Conservation (phyloP, 2,329 filamentous ascomycete genomes). For the Pseudogymnoascus sp. region DNA sequence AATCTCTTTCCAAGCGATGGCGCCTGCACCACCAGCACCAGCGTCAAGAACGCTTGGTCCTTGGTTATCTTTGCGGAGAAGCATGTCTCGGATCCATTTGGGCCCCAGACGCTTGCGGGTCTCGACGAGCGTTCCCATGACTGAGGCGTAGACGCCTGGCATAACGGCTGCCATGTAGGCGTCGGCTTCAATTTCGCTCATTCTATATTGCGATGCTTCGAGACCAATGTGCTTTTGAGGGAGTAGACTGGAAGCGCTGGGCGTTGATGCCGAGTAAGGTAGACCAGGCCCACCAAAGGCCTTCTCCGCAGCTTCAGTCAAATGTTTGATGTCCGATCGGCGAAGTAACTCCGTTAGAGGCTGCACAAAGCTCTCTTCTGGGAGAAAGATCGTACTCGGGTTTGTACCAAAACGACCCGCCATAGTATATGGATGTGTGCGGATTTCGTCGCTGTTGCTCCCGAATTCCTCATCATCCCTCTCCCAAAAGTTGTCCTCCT, state of each 20-base stretch:
- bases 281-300: slow-evolving; percentile 69
- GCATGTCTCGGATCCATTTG: slow-evolving; percentile 58
- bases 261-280: slow-evolving; percentile 68
- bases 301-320: slow-evolving; percentile 61
- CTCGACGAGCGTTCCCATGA: slow-evolving; percentile 61
- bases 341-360: slow-evolving; percentile 63
- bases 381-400: slow-evolving; percentile 67
- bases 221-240: slow-evolving; percentile 58
- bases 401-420: slow-evolving; percentile 66
- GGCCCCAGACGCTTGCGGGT: slow-evolving; percentile 63
- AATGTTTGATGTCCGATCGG: slow-evolving; percentile 62
- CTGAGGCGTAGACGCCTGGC: slow-evolving; percentile 61
- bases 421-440: slow-evolving; percentile 65
- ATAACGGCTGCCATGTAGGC: slow-evolving; percentile 60
- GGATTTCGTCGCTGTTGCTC: slow-evolving; percentile 34
- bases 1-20: slow-evolving; percentile 70
- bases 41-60: slow-evolving; percentile 62
- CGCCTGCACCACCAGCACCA: slow-evolving; percentile 62
- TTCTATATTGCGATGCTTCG: slow-evolving; percentile 52
- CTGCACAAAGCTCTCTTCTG: slow-evolving; percentile 56
- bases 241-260: slow-evolving; percentile 40
- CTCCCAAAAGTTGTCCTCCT: slow-evolving; percentile 19
- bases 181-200: slow-evolving; percentile 69
- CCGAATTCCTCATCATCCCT: neutral
- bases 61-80: slow-evolving; percentile 45